These are phyloP conservation scores for Lentithecium fluviatile DNA, from an alignment of 495 filamentous ascomycete genomes.

Conservation along the genomic window DNA sequence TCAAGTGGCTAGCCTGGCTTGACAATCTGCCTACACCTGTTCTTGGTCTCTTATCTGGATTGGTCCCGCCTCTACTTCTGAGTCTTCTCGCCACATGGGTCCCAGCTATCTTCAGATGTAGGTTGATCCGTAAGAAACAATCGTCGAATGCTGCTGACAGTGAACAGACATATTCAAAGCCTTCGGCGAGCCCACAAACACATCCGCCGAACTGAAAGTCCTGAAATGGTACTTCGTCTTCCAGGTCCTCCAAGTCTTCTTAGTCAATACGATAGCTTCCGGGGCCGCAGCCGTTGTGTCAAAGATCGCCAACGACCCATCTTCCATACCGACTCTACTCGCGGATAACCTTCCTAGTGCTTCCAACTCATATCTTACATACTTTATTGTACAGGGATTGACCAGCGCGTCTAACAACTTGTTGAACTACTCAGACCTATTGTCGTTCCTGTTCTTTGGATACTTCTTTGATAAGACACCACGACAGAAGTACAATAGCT, in stretches of 20 bases:
- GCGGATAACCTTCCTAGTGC: constrained; percentile 40
- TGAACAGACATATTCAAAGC: constrained; percentile 28
- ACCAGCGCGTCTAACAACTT: constrained; percentile 38
- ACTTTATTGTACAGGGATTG: constrained; percentile 44
- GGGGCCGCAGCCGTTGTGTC: constrained; percentile 38
- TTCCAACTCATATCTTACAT: constrained; percentile 46
- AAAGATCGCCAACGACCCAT: constrained; percentile 36
- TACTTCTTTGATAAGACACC: constrained; percentile 42
- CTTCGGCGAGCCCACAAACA: constrained; percentile 35
- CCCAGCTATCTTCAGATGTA: constrained; percentile 41
- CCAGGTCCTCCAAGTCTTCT: constrained; percentile 45
- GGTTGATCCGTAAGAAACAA: constrained; percentile 2
- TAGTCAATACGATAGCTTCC: constrained; percentile 42
- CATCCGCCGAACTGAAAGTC: constrained; percentile 41
- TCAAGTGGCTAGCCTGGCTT: constrained; percentile 38
- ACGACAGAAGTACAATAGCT: constrained; percentile 39
- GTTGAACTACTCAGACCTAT: constrained; percentile 39
- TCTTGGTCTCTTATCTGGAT: constrained; percentile 39
- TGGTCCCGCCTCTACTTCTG: constrained; percentile 39
- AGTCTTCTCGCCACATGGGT: constrained; percentile 39
- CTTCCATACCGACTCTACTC: constrained; percentile 35
- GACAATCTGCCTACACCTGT: constrained; percentile 38
- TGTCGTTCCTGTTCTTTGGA: constrained; percentile 36
- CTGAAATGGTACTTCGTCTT: constrained; percentile 44
- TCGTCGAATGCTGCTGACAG: too few species aligned